Percentiles rank a stretch among this genome's conserved stretches.
Evolutionary conservation across 1,139 yeast species (phyloP).

Genomic region (Yarrowia galli): DNA sequence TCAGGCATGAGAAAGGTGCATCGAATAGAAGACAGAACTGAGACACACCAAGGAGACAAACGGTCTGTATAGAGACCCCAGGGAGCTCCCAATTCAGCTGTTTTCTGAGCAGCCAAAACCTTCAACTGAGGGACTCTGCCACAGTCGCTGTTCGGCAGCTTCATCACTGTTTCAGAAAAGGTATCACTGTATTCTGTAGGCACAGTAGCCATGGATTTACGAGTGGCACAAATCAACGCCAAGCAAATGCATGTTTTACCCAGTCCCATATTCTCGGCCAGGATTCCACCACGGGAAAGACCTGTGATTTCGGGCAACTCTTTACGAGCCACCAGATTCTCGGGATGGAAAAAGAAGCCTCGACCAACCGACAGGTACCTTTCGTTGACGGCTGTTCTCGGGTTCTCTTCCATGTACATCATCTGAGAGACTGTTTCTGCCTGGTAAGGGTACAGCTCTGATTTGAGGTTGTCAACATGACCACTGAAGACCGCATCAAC

Average conservation of each 20-base stretch:
- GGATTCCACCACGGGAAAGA: slow-evolving; percentile 63
- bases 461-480: not conserved
- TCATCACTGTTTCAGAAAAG: not conserved
- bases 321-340: not conserved
- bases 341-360: slow-evolving; percentile 19
- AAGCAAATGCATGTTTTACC: slow-evolving; percentile 75
- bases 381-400: not conserved
- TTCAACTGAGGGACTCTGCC: not conserved
- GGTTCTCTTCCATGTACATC: slow-evolving; percentile 30
- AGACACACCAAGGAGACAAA: not conserved
- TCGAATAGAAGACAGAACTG: not conserved
- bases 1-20: slow-evolving; percentile 19
- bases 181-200: slow-evolving; percentile 43
- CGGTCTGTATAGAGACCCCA: not conserved
- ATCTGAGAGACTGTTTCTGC: slow-evolving; percentile 22
- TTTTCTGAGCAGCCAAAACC: not conserved
- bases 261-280: slow-evolving; percentile 80
- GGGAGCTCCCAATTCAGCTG: slow-evolving; percentile 6
- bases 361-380: not conserved
- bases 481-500: slow-evolving; percentile 10
- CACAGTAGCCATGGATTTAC: slow-evolving; percentile 44
- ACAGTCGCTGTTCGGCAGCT: not conserved
- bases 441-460: slow-evolving; percentile 25
- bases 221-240: slow-evolving; percentile 64
- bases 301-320: not conserved